Evolutionary conservation across 805 yeast genomes (phyloP).

Genomic region (Wilhelminamyces savonicus): DNA sequence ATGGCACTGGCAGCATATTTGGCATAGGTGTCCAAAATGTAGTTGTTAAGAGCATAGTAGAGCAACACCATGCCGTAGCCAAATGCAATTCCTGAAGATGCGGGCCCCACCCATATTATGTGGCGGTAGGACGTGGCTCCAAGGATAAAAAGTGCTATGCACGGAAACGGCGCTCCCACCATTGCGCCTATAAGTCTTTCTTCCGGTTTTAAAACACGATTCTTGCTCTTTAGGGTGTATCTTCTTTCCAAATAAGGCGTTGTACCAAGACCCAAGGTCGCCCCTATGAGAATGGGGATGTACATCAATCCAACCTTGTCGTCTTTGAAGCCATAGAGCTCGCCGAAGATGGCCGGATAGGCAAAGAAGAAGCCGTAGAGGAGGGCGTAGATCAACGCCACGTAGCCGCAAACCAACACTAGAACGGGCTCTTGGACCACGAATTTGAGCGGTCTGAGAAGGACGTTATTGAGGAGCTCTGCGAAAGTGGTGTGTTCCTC

Average conservation of each 20-base stretch:
- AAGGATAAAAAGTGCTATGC: conserved; percentile 68
- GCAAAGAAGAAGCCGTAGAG: conserved; percentile 93
- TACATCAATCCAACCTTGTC: conserved; percentile 80
- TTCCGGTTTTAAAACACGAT: conserved; percentile 66
- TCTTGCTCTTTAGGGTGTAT: conserved; percentile 47
- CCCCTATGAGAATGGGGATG: conserved; percentile 87
- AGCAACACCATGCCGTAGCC: conserved; percentile 59
- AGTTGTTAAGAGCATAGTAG: conserved; percentile 60
- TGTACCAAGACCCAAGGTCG: conserved; percentile 61
- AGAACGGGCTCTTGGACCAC: conserved; percentile 78
- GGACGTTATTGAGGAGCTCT: conserved; percentile 67
- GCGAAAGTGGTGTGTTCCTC: conserved; percentile 73
- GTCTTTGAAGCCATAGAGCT: conserved; percentile 71
- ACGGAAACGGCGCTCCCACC: conserved; percentile 80
- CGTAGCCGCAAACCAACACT: conserved; percentile 77
- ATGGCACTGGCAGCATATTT: conserved; percentile 75
- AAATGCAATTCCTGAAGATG: conserved; percentile 52
- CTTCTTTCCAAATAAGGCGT: conserved; percentile 67
- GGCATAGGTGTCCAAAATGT: conserved; percentile 86
- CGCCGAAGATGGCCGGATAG: conserved; percentile 81
- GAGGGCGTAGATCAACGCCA: conserved; percentile 84
- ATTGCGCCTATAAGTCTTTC: conserved; percentile 76
- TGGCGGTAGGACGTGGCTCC: conserved; percentile 74
- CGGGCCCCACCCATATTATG: conserved; percentile 62
- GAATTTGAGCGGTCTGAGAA: conserved; percentile 75